Conservation (phyloP, 2,329 filamentous ascomycete genomes). For the Colletotrichum neosansevieriae region DNA sequence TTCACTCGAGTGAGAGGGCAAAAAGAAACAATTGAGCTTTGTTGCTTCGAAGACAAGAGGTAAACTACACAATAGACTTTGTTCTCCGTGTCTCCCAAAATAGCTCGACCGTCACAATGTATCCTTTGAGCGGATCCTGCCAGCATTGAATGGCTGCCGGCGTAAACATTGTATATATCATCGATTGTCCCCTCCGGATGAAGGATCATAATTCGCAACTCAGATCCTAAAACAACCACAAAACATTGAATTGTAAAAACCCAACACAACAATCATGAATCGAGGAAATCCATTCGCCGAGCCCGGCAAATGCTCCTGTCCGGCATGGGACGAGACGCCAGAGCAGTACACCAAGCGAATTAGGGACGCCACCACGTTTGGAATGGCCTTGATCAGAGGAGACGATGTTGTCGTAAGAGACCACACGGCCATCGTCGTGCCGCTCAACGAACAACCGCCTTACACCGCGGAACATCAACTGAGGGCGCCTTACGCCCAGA, state of each 20-base stretch:
- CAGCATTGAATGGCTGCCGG: neutral
- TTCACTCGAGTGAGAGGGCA: neutral
- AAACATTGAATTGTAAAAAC: too few relatives aligned
- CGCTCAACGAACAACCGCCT: too few relatives aligned
- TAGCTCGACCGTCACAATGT: neutral
- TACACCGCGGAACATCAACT: neutral
- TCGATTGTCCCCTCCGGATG: neutral
- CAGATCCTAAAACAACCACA: neutral
- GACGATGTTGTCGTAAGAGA: too few relatives aligned
- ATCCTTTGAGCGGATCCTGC: slow-evolving; percentile 2
- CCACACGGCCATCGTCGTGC: too few relatives aligned
- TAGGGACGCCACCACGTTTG: too few relatives aligned
- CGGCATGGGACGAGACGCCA: too few relatives aligned
- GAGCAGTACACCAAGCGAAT: too few relatives aligned
- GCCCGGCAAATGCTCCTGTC: too few relatives aligned
- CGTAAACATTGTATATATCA: neutral
- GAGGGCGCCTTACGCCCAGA: neutral
- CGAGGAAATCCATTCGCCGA: too few relatives aligned
- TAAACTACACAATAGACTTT: slow-evolving; percentile 3
- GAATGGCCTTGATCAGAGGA: too few relatives aligned
- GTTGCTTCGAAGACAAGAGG: neutral
- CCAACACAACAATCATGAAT: too few relatives aligned
- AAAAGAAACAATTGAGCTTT: neutral
- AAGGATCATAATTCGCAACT: neutral
- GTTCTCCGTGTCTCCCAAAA: neutral